Conservation (phyloP, 2,329 filamentous ascomycete genomes). For the Colletotrichum cordylinicola region DNA sequence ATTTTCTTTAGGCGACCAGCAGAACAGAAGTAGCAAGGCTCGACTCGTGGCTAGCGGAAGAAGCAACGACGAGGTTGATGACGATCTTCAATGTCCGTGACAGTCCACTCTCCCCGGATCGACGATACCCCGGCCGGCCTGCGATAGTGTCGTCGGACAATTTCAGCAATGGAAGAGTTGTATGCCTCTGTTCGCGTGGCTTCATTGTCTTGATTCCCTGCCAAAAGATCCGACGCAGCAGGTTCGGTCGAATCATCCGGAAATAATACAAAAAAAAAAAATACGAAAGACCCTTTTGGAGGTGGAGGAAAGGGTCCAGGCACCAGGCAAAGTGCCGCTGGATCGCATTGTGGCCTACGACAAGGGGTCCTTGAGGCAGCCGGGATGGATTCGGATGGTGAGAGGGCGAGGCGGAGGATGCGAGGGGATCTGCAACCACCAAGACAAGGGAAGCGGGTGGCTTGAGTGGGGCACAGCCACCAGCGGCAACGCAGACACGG, state of each 20-base stretch:
- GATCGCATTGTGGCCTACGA: not conserved
- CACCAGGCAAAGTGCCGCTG: not conserved
- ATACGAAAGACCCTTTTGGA: not conserved
- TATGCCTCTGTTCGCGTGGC: not conserved
- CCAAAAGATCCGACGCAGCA: not conserved
- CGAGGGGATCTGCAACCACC: not conserved
- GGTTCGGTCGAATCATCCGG: not conserved
- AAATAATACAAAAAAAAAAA: not conserved
- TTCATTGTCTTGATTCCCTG: not conserved
- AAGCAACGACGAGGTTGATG: not conserved
- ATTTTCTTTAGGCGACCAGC: not conserved
- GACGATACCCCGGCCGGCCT: not conserved
- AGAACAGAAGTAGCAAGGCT: not conserved
- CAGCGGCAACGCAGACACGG: not conserved
- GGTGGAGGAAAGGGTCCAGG: not conserved
- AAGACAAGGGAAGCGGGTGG: not conserved
- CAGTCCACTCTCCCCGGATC: not conserved
- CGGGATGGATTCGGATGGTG: not conserved
- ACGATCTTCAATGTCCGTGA: not conserved
- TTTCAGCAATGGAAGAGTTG: not conserved
- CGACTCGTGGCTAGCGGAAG: not conserved
- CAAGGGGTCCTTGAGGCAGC: not conserved
- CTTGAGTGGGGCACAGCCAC: slow-evolving; percentile 13
- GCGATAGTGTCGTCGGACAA: not conserved
- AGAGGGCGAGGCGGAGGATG: not conserved